Conservation (phyloP, 768 basidiomycete genomes). For the Mycena albidolilacea region DNA sequence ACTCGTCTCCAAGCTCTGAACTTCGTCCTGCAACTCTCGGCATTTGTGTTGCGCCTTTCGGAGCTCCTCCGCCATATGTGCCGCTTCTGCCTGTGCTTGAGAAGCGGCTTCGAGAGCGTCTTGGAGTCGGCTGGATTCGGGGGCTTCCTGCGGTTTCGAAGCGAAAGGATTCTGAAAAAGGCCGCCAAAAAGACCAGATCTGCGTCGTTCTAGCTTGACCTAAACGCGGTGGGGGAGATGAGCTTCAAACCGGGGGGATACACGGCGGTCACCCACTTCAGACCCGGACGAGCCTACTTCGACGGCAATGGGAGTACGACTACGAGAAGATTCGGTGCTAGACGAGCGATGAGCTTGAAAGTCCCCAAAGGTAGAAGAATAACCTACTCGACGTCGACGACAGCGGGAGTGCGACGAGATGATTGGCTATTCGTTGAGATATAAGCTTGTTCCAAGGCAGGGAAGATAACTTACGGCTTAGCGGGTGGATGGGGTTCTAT, state of each 20-base stretch:
- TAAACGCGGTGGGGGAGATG: neutral
- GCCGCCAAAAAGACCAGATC: neutral
- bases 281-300: neutral
- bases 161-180: neutral
- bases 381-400: neutral
- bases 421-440: no score
- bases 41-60: neutral
- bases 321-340: neutral
- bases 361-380: neutral
- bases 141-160: neutral
- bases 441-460: no score
- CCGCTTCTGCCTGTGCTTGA: neutral
- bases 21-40: neutral
- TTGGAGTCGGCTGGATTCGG: neutral
- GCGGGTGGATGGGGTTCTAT: neutral
- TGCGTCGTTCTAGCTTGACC: neutral
- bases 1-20: neutral
- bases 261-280: neutral
- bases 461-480: neutral
- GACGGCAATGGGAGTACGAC: neutral
- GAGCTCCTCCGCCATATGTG: neutral
- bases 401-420: no score
- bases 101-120: slow-evolving; percentile 17
- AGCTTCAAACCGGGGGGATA: neutral
- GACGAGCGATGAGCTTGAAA: neutral